Conservation (phyloP, 1,139 yeast genomes). For the Yamadazyma taylorii region DNA sequence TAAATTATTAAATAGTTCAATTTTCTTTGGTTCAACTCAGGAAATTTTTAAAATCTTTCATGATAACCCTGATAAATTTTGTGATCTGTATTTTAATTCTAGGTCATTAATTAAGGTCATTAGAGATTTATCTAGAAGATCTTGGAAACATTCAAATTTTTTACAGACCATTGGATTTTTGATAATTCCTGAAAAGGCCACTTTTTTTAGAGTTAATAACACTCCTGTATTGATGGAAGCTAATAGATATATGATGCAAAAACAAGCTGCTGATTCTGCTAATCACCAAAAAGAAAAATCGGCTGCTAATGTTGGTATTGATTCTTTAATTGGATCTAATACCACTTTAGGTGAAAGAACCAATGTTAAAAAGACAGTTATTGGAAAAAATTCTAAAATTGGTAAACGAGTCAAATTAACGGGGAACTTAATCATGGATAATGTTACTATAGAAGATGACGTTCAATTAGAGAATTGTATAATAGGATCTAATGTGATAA, state of each 20-base stretch:
- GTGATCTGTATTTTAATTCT: constrained; percentile 37
- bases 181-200: constrained; percentile 61
- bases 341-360: constrained; percentile 72
- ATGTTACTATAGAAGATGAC: constrained; percentile 76
- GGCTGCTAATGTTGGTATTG: constrained; percentile 84
- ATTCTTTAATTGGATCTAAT: constrained; percentile 68
- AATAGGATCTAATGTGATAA: constrained; percentile 65
- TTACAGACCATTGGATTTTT: constrained; percentile 65
- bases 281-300: constrained; percentile 48
- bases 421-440: constrained; percentile 78
- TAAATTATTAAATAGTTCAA: constrained; percentile 70
- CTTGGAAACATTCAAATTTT: constrained; percentile 77
- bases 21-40: constrained; percentile 64
- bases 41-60: constrained; percentile 45
- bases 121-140: constrained; percentile 84
- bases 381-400: constrained; percentile 73
- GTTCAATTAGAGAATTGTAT: constrained; percentile 87
- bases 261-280: constrained; percentile 37
- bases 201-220: constrained; percentile 76
- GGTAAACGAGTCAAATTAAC: constrained; percentile 88
- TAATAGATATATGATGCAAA: constrained; percentile 74
- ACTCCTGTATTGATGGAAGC: constrained; percentile 86
- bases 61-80: constrained; percentile 30
- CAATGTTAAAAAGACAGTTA: constrained; percentile 76
- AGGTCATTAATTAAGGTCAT: constrained; percentile 68